Percentiles rank a stretch among this genome's conserved stretches.
phyloP scores from a whole-genome alignment of 139 green algal genomes.

The Volvox reticuliferus region DNA sequence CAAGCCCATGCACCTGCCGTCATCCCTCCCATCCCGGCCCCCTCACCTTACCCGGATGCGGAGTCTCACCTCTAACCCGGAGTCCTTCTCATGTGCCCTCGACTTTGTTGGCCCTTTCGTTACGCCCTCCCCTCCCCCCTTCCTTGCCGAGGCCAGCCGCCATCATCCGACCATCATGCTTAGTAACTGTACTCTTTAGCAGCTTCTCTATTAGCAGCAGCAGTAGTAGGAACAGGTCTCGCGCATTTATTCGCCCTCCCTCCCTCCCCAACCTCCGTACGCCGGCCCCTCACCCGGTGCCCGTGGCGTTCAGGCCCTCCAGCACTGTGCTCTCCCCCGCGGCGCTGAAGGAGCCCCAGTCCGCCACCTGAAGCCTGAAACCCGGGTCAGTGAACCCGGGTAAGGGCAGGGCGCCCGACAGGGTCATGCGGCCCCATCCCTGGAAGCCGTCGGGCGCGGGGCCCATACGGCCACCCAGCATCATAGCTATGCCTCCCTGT shows the following conservation, averaged over 20 bases:
- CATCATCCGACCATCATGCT: too few relatives aligned
- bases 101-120: too few relatives aligned
- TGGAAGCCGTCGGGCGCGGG: slow-evolving; percentile 10
- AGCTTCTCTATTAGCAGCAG: too few relatives aligned
- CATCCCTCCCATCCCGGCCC: too few relatives aligned
- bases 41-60: too few relatives aligned
- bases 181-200: too few relatives aligned
- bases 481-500: not conserved
- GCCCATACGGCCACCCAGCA: not conserved
- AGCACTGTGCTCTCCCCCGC: not conserved
- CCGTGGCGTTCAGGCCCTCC: not conserved
- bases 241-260: not conserved
- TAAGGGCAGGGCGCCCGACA: slow-evolving; percentile 14
- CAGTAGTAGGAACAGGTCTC: too few relatives aligned
- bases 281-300: slow-evolving; percentile 1
- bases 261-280: not conserved
- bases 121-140: too few relatives aligned
- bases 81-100: too few relatives aligned
- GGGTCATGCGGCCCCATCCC: slow-evolving; percentile 23
- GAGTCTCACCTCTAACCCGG: too few relatives aligned
- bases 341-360: not conserved
- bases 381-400: not conserved
- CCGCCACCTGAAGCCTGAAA: slow-evolving; percentile 18
- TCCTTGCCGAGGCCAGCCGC: too few relatives aligned
- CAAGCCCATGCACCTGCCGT: too few relatives aligned